Conservation (phyloP, 108 stramenopile genomes). For the Phaeodactylum tricornutum region DNA sequence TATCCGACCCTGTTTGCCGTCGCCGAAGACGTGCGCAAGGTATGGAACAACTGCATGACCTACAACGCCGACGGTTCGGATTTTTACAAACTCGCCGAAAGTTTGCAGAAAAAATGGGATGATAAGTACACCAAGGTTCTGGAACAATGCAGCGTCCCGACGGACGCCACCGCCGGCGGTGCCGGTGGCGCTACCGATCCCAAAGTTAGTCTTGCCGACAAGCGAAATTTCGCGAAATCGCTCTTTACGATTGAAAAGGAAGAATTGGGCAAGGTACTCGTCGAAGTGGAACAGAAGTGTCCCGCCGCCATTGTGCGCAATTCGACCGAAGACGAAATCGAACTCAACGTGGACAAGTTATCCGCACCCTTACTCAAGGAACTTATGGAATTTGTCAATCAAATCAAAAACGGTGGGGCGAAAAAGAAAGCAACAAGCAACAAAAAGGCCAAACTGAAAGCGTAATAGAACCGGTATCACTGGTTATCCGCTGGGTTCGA, state of each 20-base stretch:
- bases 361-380: conserved; percentile 68
- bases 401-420: not conserved
- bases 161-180: not conserved
- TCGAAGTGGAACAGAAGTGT: conserved; percentile 83
- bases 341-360: conserved; percentile 90
- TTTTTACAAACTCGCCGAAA: conserved; percentile 78
- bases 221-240: conserved; percentile 67
- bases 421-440: not conserved
- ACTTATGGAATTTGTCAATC: conserved; percentile 22
- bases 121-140: conserved; percentile 2
- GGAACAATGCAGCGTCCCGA: not conserved
- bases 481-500: no score
- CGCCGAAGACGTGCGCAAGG: conserved; percentile 87
- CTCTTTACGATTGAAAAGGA: conserved; percentile 85
- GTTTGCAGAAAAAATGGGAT: conserved; percentile 17
- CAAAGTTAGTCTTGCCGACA: conserved; percentile 62
- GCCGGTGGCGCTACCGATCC: not conserved
- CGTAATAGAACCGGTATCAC: no score
- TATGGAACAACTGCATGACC: conserved; percentile 93
- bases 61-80: conserved; percentile 92
- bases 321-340: conserved; percentile 82
- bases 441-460: conserved; percentile 2
- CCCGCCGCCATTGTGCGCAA: conserved; percentile 81
- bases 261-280: conserved; percentile 80
- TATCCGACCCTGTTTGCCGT: conserved; percentile 65